These are phyloP conservation scores for Penicillium lagena DNA, from an alignment of 495 filamentous ascomycete species.

Conservation along the genomic window DNA sequence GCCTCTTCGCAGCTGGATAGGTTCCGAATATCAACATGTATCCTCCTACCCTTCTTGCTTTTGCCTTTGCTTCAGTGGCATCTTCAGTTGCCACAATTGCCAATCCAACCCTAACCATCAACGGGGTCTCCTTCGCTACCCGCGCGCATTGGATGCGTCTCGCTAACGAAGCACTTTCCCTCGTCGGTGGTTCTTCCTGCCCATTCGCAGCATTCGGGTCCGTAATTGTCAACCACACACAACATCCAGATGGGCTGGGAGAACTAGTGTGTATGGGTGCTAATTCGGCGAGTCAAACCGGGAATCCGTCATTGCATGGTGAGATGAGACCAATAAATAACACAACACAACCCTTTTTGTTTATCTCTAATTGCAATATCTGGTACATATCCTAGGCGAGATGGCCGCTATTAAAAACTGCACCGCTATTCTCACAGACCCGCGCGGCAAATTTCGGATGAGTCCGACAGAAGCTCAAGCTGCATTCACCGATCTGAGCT, in stretches of 20 bases:
- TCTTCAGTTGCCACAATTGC: background rate
- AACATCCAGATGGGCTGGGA: slow-evolving; percentile 12
- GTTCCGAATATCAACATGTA: too few relatives aligned
- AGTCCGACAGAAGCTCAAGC: slow-evolving; percentile 25
- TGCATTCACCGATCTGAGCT: slow-evolving; percentile 38
- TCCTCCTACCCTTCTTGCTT: too few relatives aligned
- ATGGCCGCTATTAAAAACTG: slow-evolving; percentile 50
- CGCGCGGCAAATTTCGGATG: slow-evolving; percentile 34
- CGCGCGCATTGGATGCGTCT: slow-evolving; percentile 44
- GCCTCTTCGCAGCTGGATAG: too few relatives aligned
- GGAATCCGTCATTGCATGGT: slow-evolving; percentile 47
- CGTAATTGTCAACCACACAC: slow-evolving; percentile 47
- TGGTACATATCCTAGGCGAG: slow-evolving; percentile 27
- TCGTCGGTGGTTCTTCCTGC: slow-evolving; percentile 33
- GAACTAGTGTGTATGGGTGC: slow-evolving; percentile 40
- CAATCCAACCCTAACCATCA: slow-evolving; percentile 2
- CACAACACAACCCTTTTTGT: too few relatives aligned
- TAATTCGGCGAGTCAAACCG: slow-evolving; percentile 29
- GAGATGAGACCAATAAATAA: background rate
- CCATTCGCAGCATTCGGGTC: slow-evolving; percentile 44
- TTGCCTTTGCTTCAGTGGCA: too few relatives aligned
- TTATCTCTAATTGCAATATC: background rate
- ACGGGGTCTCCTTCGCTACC: slow-evolving; percentile 18
- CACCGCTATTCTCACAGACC: slow-evolving; percentile 38
- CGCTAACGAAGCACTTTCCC: slow-evolving; percentile 36